Percentiles rank a stretch among this genome's conserved stretches.
Evolutionary conservation across 2,329 filamentous ascomycete species (phyloP).

Genomic region (Pseudogymnoascus sp.): DNA sequence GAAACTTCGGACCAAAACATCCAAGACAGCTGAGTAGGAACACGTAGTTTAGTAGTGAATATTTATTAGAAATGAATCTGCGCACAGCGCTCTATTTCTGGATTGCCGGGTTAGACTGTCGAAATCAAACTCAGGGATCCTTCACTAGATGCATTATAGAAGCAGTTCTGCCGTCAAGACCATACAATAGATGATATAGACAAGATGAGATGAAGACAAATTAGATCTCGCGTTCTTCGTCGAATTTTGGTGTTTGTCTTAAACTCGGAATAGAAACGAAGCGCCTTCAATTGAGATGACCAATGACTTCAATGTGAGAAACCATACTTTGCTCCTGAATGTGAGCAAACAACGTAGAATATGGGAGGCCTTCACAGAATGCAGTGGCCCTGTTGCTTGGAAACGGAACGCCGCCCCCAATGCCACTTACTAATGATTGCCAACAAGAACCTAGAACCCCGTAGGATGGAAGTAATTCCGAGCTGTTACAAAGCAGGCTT

Average conservation of each 20-base stretch:
- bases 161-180: constrained; percentile 87
- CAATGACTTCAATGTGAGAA: not conserved
- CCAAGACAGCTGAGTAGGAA: constrained; percentile 31
- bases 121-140: constrained; percentile 91
- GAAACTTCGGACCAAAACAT: constrained; percentile 41
- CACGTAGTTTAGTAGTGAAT: not conserved
- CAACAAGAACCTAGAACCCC: not conserved
- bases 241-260: not conserved
- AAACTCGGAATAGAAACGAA: not conserved
- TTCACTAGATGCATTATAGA: constrained; percentile 81
- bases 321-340: not conserved
- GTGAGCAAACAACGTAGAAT: not conserved
- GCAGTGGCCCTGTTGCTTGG: not conserved
- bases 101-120: constrained; percentile 95
- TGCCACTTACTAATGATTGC: not conserved
- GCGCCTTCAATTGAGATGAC: not conserved
- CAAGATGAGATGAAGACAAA: not conserved
- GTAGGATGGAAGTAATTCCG: not conserved
- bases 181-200: constrained; percentile 28
- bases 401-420: not conserved
- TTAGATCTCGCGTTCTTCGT: not conserved
- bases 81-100: constrained; percentile 87
- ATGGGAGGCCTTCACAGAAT: not conserved
- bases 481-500: not conserved
- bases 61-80: constrained; percentile 53